phyloP scores from a whole-genome alignment of 2,329 filamentous ascomycete species.

The Colletotrichum sp. region DNA sequence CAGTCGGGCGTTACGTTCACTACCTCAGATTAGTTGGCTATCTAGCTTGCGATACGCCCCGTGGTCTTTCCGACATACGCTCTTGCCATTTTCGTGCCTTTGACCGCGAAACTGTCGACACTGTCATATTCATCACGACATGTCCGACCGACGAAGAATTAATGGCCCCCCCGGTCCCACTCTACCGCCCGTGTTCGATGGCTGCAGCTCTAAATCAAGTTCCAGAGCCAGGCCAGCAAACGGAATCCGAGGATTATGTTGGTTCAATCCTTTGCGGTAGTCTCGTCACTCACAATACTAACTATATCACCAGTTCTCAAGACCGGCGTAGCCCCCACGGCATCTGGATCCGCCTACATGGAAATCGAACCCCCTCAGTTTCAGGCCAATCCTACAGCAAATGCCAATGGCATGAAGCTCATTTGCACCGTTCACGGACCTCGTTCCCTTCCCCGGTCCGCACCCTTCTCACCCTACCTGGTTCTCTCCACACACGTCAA shows the following conservation, averaged over 20 bases:
- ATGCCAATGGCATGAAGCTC: conserved; percentile 79
- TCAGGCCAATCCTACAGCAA: conserved; percentile 38
- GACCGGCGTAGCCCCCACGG: conserved; percentile 90
- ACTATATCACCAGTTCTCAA: conserved; percentile 72
- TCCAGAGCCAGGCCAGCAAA: conserved; percentile 66
- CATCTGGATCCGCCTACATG: conserved; percentile 90
- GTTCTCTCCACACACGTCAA: conserved; percentile 94
- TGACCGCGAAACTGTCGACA: background rate
- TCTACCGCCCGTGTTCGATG: conserved; percentile 73
- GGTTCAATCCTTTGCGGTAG: conserved; percentile 34
- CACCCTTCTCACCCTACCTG: conserved; percentile 90
- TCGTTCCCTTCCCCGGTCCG: conserved; percentile 85
- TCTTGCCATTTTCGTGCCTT: background rate
- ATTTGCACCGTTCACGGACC: conserved; percentile 94
- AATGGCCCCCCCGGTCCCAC: conserved; percentile 87
- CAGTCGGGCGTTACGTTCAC: background rate
- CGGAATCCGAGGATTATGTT: conserved; percentile 86
- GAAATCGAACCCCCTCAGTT: conserved; percentile 62
- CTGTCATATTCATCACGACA: conserved; percentile 34
- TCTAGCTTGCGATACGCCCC: background rate
- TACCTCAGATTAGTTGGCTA: background rate
- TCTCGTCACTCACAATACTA: background rate
- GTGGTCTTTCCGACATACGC: background rate
- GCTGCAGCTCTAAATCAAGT: conserved; percentile 39
- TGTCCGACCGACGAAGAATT: conserved; percentile 87